These are phyloP conservation scores for Podaxis sp. DNA, from an alignment of 768 basidiomycete species.

Conservation along the genomic window DNA sequence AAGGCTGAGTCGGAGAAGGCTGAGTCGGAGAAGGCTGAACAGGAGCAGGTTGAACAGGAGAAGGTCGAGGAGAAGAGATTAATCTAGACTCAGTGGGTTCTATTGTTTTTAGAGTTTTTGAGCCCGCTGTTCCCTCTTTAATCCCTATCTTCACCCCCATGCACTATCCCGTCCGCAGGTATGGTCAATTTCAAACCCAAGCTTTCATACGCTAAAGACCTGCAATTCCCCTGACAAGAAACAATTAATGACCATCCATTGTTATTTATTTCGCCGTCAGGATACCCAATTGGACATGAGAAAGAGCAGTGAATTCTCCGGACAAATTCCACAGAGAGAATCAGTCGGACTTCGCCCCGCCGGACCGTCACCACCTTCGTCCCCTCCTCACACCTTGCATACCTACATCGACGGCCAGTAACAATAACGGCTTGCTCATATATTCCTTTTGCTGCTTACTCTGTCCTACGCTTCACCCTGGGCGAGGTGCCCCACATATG, in stretches of 20 bases:
- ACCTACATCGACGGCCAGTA: background rate
- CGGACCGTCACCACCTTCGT: background rate
- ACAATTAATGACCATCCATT: background rate
- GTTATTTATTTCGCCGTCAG: background rate
- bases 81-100: constrained; percentile 5
- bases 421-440: background rate
- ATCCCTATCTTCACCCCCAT: too few species aligned
- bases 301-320: background rate
- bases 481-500: background rate
- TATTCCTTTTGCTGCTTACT: background rate
- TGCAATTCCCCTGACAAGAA: background rate
- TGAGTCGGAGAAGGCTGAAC: constrained; percentile 23
- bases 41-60: constrained; percentile 24
- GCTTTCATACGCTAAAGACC: background rate
- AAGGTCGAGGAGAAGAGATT: constrained; percentile 15
- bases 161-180: background rate
- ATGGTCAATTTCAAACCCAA: background rate
- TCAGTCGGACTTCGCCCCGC: background rate
- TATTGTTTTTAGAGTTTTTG: background rate
- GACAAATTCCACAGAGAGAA: background rate
- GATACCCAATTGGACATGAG: background rate
- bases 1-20: constrained; percentile 20
- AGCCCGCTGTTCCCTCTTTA: background rate
- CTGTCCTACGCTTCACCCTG: background rate
- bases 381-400: background rate